phyloP scores from a whole-genome alignment of 2,329 filamentous ascomycete species.

The Xylaria sp. region DNA sequence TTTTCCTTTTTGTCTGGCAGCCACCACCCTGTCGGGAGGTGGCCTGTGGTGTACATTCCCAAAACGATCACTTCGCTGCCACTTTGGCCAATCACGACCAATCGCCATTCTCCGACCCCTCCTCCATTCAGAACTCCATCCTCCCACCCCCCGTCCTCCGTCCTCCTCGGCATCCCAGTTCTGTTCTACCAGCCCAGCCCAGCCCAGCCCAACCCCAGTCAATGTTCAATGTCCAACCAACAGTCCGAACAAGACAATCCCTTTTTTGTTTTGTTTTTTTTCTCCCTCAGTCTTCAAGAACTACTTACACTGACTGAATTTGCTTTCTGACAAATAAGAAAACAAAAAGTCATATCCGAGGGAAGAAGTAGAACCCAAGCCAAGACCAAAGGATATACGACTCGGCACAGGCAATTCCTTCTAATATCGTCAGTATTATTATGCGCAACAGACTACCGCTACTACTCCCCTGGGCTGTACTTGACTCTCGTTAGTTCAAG shows the following conservation, averaged over 20 bases:
- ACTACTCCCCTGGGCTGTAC: background rate
- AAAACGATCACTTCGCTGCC: constrained; percentile 28
- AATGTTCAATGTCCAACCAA: background rate
- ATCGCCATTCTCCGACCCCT: too few species aligned
- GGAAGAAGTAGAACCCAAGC: background rate
- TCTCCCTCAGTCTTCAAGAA: background rate
- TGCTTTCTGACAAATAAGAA: background rate
- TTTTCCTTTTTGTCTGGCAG: constrained; percentile 22
- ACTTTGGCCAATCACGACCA: constrained; percentile 32
- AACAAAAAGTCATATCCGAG: too few species aligned
- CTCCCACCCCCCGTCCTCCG: constrained; percentile 3
- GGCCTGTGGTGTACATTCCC: constrained; percentile 38
- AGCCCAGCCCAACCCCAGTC: background rate
- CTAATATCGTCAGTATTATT: background rate
- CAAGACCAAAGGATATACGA: background rate
- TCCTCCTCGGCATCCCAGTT: constrained; percentile 9
- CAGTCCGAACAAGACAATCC: background rate
- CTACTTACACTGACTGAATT: background rate
- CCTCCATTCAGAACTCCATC: too few species aligned
- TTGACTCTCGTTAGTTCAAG: constrained; percentile 3
- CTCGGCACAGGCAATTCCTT: background rate
- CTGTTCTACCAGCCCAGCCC: background rate
- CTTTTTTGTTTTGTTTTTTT: too few species aligned
- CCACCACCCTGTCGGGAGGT: constrained; percentile 6
- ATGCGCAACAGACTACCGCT: background rate